Evolutionary conservation across 176 grass and related monocot genomes (phyloP), one percentile per base, ranked within the genome.

Genomic region (Eleusine coracana): DNA sequence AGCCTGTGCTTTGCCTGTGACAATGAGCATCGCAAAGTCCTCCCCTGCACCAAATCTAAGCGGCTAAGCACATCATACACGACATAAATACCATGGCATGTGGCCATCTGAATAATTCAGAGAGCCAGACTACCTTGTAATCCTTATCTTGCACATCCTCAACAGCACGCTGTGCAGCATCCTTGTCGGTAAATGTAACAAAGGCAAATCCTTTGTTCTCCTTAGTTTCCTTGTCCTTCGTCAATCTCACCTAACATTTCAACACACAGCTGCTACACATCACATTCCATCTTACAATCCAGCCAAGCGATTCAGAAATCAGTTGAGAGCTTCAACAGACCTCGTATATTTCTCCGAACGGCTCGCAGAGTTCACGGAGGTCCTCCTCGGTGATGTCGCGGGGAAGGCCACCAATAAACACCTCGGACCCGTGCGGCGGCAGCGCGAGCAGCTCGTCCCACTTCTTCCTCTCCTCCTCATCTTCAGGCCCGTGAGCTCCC

Each of bases 181-280:
- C 93, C 79, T 89, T 93, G 1, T 65, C 83, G 1, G 27, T 81
- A 70, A 94, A 99, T 1, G 85, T 96, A 34, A 99, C 88, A 73
- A 99, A 99, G 38, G 96, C 96, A 23, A 93, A 96, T 50, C 96
- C 93, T 77, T 99, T 99, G 89, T 78, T 93, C 88, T 99, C 96
- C 73, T 88, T 92, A 10, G 91, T 92, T 28, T 99, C 93, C 60
- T 88, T 99, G 46, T 99, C 96, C 79, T 99, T 99, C 73, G 91
- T 93, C 80, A 96, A 28, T 80, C 96, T 89, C 70, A 96, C 91
- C 96, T 99, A 70, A 50, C 34, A 90, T 61, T 61, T 25, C 61
- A 90, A 74, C 63, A 76, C 63, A 60, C 15, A 16, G 69, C 18
- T 10, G 25, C 42, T 73, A 31, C 5, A 20, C 76, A 36, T 85